Base-by-base conservation (phyloP, 1,284 basidiomycete genomes). In the Pterulicium gracile region DNA sequence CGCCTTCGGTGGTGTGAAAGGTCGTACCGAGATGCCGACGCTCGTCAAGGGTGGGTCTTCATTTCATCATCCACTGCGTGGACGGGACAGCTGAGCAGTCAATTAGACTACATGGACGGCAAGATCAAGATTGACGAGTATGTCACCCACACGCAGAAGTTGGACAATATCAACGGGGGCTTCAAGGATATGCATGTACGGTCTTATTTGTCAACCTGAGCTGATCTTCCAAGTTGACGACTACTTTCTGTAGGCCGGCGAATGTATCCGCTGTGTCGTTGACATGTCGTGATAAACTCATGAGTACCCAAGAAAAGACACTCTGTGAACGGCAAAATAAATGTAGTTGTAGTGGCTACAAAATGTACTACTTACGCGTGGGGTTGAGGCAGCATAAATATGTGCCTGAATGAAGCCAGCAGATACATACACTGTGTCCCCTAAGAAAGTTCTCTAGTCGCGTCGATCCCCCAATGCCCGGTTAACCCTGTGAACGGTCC, bases 1-100 rank as follows among this genome's bases (percentile, higher is more conserved):
- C 39, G 96, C 96, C 0, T 99, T 98, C 57, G 96, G 96, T 54
- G 96, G 96, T 52, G 94, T 98, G 54, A 98, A 98, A 70, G 96
- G 95, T 39, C 81, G 95, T 49, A 92, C 93, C 32, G 94, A 98
- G 67, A 70, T 95, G 41, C 91, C 91, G 36, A 88, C 87, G 15
- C 79, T 95, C 41, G 89, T 95, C 14, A 79, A 90, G 60, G 87
- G 87, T 73, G 24, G 36, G 54, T 32, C n/a, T n/a, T n/a, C n/a
- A n/a, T n/a, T n/a, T n/a, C n/a, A 3, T 22, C 7, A 19, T 21
- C 18, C 34, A 13, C 51, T n/a, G n/a, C n/a, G n/a, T n/a, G n/a
- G n/a, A n/a, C n/a, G n/a, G n/a, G n/a, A n/a, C n/a, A n/a, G n/a
- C n/a, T n/a, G n/a, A n/a, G 10, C 18, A 41, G 7, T 41, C 10